Base-by-base conservation (phyloP, 768 basidiomycete species). In the Trametes gibbosa region DNA sequence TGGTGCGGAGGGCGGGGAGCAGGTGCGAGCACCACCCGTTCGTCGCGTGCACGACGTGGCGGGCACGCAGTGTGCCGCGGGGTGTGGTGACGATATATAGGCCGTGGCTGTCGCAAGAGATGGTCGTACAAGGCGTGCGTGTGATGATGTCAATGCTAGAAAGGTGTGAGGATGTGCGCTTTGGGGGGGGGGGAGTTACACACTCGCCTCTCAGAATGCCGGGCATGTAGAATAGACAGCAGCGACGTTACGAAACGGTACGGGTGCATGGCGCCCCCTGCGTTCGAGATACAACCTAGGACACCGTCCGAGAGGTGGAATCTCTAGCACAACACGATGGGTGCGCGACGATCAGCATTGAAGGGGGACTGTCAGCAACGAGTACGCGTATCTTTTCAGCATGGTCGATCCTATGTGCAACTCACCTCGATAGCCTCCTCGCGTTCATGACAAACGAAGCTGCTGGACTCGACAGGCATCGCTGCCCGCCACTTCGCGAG, bases 11-110 rank as follows among this genome's bases (percentile, higher is more conserved):
- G 0, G 80, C 79, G 13, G 79, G 75, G 54, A 95, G 74, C 43
- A 95, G 80, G 62, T 90, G 85, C 0, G 89, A 83, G 2, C 78
- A 75, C 84, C 92, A 94, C 19, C 81, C 92, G 69, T 96, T 96
- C 2, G 91, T 93, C 2, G 90, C 89, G 68, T 93, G 92, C 12
- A 95, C 75, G 42, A 95, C 77, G 69, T 90, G 88, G 2, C 71
- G 72, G 0, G 89, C 75, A 16, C 64, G 71, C 24, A 91, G 76
- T 5, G 63, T 66, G 0, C 92, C 92, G 50, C 79, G 76, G 0
- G 85, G 76, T 1, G 92, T 93, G 19, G 68, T 60, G n/a, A 91
- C 74, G 9, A 72, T 75, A 72, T 89, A 90, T 17, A 70, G 63
- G 1, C 68, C 65, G 4, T 60, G 60, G 7, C 64, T 51, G n/a